Base-by-base conservation (phyloP, 805 yeast species). In the Candida mattraensis region DNA sequence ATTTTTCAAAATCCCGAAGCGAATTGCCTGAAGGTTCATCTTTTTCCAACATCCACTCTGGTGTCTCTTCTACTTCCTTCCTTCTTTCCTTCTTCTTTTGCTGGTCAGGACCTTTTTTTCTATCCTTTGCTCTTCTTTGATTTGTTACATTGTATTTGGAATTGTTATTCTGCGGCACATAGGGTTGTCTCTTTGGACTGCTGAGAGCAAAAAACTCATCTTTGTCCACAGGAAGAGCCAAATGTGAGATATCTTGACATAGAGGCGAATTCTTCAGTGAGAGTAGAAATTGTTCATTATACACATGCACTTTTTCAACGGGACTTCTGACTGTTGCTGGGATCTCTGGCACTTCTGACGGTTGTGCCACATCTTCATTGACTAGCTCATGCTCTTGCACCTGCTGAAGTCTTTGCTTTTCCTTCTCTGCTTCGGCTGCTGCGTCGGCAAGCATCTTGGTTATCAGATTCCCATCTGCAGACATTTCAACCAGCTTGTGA, bases 1-100 rank as follows among this genome's bases (percentile, higher is more conserved):
- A 77, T 42, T 63, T 67, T 50, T 77, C 83, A 47, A 76, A 77
- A 43, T 77, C 83, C 35, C 72, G 71, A 3, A 73, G 72, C 0
- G 80, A 69, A 35, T 67, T 72, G 14, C 81, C 81, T 60, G 51
- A 42, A 12, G 61, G 58, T 24, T 51, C 56, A 33, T 58, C 61
- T 57, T 69, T 51, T 51, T 64, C 55, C 43, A 53, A 24, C 61
- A 64, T 52, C 68, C 68, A 63, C 23, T 53, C 63, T 1, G 66
- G 66, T 3, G 56, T 48, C 24, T 51, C 58, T n/a, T 64, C 69
- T 8, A 60, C 61, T 27, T 37, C 38, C 33, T 24, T 37, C 23
- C 23, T 23, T 28, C 12, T 29, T 35, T 34, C 32, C 14, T 40
- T 40, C 32, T 38, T 48, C 28, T 40, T 39, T 36, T 25, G 42